Base-by-base conservation (phyloP, 805 yeast species). In the Metschnikowia arizonensis region DNA sequence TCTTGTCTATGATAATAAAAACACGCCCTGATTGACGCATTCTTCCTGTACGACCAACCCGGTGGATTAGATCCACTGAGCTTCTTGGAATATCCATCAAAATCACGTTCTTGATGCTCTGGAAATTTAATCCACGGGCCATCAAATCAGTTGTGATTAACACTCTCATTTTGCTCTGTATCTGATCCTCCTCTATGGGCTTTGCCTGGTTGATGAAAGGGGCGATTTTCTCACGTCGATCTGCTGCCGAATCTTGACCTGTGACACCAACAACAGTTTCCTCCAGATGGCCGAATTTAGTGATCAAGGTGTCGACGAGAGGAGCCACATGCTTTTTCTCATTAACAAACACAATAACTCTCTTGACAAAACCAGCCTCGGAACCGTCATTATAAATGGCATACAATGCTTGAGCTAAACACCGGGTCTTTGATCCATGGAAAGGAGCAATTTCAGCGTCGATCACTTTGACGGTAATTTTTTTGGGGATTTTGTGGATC, bases 41-140 rank as follows among this genome's bases (percentile, higher is more conserved):
- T 61, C 99, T 71, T 2, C 97, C 97, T 0, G 97, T 91, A 66
- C 99, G 78, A 1, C 99, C 99, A 1, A 88, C 84, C 50, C 99
- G 73, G 62, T 91, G 98, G 17, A 91, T 81, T 48, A 91, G 70
- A 64, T 91, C 98, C 15, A 88, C 82, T 0, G 97, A 79, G 12
- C 85, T 82, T 43, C 77, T 76, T 5, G 99, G 99, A 36, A 89
- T 79, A 59, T 91, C 97, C 68, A 83, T 84, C 41, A 93, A 66
- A 23, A 91, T 73, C 10, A 91, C 87, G 55, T 89, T 89, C 53
- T 89, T 76, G 25, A 93, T 80, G 14, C 85, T 85, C 45, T 77
- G 76, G 65, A 93, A 89, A 58, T 91, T 91, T 45, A 93, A 66
- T 2, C 99, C 99, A 58, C 99, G 74, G 1, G 97, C 90, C 47